Conservation (phyloP, 129 eudicot species). For the Oenanthe sinensis region DNA sequence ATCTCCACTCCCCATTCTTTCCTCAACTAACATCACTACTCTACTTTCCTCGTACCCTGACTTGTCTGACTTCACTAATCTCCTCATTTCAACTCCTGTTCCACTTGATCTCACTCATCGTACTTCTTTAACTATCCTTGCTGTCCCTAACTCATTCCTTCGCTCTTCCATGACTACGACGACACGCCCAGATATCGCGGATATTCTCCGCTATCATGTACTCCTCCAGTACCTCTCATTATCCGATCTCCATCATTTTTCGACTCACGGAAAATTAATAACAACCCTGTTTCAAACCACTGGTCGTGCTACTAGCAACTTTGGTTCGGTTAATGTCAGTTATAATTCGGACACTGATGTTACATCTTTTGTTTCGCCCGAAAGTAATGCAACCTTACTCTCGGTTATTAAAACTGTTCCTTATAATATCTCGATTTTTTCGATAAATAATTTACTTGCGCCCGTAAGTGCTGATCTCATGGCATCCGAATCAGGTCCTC, state of each 20-base stretch:
- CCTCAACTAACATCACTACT: conserved; percentile 46
- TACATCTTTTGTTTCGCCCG: conserved; percentile 21
- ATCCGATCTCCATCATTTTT: conserved; percentile 43
- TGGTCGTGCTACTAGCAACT: conserved; percentile 54
- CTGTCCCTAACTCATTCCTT: conserved; percentile 69
- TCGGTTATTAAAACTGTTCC: conserved; percentile 30
- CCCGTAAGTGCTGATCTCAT: conserved; percentile 53
- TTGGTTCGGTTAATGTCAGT: conserved; percentile 57
- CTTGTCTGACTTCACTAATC: conserved; percentile 60
- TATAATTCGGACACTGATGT: conserved; percentile 15
- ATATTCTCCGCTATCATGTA: conserved; percentile 79
- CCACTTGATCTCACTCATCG: conserved; percentile 52
- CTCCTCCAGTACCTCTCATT: conserved; percentile 52
- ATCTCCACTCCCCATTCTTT: conserved; percentile 21
- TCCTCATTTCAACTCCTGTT: conserved; percentile 54
- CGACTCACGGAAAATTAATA: conserved; percentile 46
- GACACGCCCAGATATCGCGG: conserved; percentile 35
- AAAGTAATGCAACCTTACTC: conserved; percentile 48
- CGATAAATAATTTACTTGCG: conserved; percentile 36
- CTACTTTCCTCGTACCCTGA: conserved; percentile 63
- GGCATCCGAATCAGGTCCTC: conserved; percentile 76
- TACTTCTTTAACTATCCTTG: conserved; percentile 62
- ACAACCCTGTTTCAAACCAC: conserved; percentile 82
- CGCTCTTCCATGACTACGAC: conserved; percentile 23
- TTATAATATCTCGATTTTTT: conserved; percentile 40